Conservation (phyloP, 805 yeast species). For the Metschnikowia sp. region DNA sequence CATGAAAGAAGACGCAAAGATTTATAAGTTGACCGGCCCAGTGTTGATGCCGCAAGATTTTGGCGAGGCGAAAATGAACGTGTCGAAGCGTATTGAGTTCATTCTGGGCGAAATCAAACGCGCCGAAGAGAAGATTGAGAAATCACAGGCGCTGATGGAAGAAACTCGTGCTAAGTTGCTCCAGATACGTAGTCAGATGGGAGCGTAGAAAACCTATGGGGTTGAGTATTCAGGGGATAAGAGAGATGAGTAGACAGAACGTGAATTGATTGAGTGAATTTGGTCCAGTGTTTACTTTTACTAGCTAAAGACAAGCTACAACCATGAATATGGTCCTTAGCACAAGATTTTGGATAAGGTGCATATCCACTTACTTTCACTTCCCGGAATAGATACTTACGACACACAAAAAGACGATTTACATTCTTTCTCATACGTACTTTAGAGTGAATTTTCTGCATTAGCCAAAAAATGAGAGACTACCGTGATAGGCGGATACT, state of each 20-base stretch:
- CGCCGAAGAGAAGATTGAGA: constrained; percentile 65
- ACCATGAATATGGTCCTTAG: no score
- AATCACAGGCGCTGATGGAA: constrained; percentile 50
- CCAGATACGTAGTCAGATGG: constrained; percentile 38
- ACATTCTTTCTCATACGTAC: no score
- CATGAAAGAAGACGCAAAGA: constrained; percentile 65
- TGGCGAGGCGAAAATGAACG: constrained; percentile 78
- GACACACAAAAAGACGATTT: no score
- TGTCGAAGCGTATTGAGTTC: constrained; percentile 84
- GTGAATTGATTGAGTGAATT: no score
- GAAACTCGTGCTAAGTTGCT: constrained; percentile 53
- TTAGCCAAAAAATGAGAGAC: no score
- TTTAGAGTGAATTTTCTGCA: no score
- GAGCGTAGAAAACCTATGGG: background rate
- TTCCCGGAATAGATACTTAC: no score
- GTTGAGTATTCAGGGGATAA: background rate
- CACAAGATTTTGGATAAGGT: no score
- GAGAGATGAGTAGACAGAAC: background rate
- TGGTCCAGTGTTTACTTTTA: no score
- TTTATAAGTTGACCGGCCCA: constrained; percentile 89
- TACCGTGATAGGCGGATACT: no score
- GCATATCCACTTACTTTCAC: no score
- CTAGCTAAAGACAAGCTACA: no score
- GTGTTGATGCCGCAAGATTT: constrained; percentile 87
- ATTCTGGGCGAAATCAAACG: constrained; percentile 71